Percentiles rank a stretch among this genome's conserved stretches.
These are phyloP conservation scores for Trichomonas tenax DNA, from an alignment of 208 protist species.

Conservation along the genomic window DNA sequence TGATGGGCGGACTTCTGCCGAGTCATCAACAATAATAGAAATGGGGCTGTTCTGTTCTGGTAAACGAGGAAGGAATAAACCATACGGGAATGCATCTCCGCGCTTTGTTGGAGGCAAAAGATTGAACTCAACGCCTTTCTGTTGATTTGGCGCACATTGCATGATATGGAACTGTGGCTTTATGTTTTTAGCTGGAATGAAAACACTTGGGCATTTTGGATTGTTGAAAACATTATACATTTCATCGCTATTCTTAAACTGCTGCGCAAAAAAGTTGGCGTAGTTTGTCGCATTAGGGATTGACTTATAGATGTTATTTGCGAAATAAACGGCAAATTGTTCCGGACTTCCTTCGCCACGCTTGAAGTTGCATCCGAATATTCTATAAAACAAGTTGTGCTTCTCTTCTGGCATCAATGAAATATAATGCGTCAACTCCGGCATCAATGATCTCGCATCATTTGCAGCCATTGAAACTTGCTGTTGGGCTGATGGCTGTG, in stretches of 20 bases:
- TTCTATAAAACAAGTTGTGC: not conserved
- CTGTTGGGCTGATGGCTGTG: not conserved
- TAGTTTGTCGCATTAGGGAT: not conserved
- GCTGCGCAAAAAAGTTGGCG: not conserved
- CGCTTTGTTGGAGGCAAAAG: not conserved
- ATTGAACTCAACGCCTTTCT: not conserved
- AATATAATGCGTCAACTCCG: not conserved
- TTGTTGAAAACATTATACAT: not conserved
- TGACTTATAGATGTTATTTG: not conserved
- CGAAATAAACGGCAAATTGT: not conserved
- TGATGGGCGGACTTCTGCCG: not conserved
- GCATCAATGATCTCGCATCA: not conserved
- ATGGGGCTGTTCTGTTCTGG: not conserved
- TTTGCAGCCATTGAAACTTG: not conserved
- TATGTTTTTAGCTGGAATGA: not conserved
- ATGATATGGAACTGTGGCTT: not conserved
- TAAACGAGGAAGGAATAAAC: not conserved
- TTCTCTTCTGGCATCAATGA: not conserved
- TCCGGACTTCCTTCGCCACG: not conserved
- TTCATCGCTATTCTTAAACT: not conserved
- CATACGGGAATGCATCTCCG: not conserved
- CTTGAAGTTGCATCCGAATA: not conserved
- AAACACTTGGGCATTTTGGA: not conserved
- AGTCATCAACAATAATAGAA: not conserved
- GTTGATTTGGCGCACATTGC: not conserved